Evolutionary conservation across 169 alveolate species (phyloP), one percentile per base, ranked within the genome.

Genomic region (Hepatocystis sp.): DNA sequence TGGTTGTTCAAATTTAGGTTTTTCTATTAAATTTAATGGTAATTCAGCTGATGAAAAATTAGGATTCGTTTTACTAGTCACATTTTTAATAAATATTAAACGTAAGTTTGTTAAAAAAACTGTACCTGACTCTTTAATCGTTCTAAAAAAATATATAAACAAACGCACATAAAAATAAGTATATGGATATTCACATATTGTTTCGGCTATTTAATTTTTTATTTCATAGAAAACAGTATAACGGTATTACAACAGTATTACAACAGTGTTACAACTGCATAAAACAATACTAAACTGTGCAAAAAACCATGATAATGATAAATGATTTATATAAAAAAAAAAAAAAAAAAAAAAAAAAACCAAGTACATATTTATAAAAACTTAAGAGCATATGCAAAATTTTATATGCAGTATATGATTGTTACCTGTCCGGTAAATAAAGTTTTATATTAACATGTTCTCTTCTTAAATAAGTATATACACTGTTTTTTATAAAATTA

Each of bases 1-100:
- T 4, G 89, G 89, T 8, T 81, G 89, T 51, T 81, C 89, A 81
- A 81, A 81, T 51, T 61, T 81, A 7, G 67, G 84, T 21, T 81
- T 61, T n/a, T 81, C 89, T 21, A 81, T 63, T 40, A 81, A 23
- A 27, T 36, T 47, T 27, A 81, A 65, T 32, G 89, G 89, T 0
- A 81, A 63, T 40, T 81, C 89, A 32, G 51, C 81, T 8, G 67
- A 61, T 13, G 63, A 34, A 66, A 81, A 81, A 27, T 81, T 81
- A 5, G 60, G 25, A 42, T 81, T 81, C 19, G 81, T 81, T 81
- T 49, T 81, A 42, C 89, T 81, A 5, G 53, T 51, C 11, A 23
- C 68, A 25, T 11, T 81, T 30, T 81, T 81, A 27, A 81, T 49
- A 53, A 81, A 81, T 17, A 81, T 84, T 56, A 81, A 51, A 3